Evolutionary conservation across 345 rosid genomes (phyloP).

Genomic region (Syzygium aromaticum): DNA sequence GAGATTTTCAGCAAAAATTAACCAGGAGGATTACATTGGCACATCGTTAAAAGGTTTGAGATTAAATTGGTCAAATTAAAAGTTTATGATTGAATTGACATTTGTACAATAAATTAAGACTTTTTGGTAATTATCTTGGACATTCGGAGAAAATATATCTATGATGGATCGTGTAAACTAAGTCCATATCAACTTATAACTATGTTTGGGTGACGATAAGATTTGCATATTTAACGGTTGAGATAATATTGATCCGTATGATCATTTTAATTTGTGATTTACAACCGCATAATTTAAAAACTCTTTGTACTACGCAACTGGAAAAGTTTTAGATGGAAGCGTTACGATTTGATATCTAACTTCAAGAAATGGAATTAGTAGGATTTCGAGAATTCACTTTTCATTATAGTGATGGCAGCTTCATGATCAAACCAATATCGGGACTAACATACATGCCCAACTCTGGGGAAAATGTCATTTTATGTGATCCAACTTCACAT

Average conservation of each 20-base stretch:
- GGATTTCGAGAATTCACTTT: not conserved
- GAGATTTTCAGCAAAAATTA: no score
- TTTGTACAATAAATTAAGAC: no score
- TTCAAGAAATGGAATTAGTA: no score
- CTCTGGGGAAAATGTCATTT: not conserved
- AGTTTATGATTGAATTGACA: not conserved
- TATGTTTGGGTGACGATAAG: not conserved
- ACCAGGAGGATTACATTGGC: no score
- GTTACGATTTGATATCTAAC: not conserved
- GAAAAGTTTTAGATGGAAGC: not conserved
- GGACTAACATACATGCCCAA: not conserved
- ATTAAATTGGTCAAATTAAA: accelerated
- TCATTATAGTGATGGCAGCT: not conserved
- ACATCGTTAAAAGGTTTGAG: no score
- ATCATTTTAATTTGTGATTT: not conserved
- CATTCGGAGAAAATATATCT: not conserved
- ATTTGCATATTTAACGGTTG: not conserved
- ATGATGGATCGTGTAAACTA: not conserved
- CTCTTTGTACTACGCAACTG: not conserved
- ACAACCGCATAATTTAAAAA: not conserved
- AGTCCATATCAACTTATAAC: not conserved
- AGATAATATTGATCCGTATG: not conserved
- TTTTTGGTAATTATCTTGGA: not conserved
- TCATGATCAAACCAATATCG: not conserved
- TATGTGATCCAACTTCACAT: not conserved